Evolutionary conservation across 2,329 filamentous ascomycete species (phyloP).

Genomic region (Lasiodiplodia citricola): DNA sequence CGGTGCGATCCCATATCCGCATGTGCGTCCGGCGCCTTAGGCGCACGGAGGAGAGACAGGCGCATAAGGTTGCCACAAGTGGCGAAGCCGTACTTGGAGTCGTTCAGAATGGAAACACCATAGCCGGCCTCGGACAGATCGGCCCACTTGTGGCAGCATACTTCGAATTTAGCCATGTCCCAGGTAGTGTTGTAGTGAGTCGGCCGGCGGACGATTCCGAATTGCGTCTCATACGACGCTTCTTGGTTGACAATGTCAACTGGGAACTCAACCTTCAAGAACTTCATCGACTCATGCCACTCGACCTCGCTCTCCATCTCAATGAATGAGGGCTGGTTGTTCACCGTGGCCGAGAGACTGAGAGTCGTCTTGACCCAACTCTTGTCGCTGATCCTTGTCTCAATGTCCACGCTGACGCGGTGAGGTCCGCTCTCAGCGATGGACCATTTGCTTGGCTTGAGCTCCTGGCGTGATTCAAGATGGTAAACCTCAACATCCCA

Average conservation of each 20-base stretch:
- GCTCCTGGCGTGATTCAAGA: slow-evolving; percentile 80
- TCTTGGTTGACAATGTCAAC: slow-evolving; percentile 90
- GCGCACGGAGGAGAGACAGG: slow-evolving; percentile 80
- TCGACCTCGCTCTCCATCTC: slow-evolving; percentile 87
- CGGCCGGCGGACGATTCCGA: slow-evolving; percentile 83
- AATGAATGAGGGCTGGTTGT: slow-evolving; percentile 70
- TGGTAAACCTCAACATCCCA: slow-evolving; percentile 99
- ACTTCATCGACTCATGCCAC: slow-evolving; percentile 96
- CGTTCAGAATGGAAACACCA: slow-evolving; percentile 90
- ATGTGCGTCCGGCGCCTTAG: slow-evolving; percentile 90
- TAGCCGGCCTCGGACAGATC: slow-evolving; percentile 88
- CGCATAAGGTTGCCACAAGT: slow-evolving; percentile 89
- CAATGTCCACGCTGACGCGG: slow-evolving; percentile 79
- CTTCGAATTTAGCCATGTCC: slow-evolving; percentile 98
- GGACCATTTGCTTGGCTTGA: slow-evolving; percentile 69
- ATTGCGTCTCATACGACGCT: slow-evolving; percentile 94
- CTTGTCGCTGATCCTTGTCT: slow-evolving; percentile 84
- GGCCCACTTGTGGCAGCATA: slow-evolving; percentile 93
- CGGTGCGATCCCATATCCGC: slow-evolving; percentile 88
- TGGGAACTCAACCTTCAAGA: slow-evolving; percentile 98
- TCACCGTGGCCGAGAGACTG: slow-evolving; percentile 72
- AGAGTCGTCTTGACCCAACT: slow-evolving; percentile 89
- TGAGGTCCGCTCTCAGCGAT: slow-evolving; percentile 75
- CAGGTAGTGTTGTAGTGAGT: slow-evolving; percentile 98
- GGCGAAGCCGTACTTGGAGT: slow-evolving; percentile 95